A percentile compares a stretch with the other conserved stretches of the same genome.
Evolutionary conservation across 352 stramenopile genomes (phyloP).

Genomic region (Blastocystis sp.): DNA sequence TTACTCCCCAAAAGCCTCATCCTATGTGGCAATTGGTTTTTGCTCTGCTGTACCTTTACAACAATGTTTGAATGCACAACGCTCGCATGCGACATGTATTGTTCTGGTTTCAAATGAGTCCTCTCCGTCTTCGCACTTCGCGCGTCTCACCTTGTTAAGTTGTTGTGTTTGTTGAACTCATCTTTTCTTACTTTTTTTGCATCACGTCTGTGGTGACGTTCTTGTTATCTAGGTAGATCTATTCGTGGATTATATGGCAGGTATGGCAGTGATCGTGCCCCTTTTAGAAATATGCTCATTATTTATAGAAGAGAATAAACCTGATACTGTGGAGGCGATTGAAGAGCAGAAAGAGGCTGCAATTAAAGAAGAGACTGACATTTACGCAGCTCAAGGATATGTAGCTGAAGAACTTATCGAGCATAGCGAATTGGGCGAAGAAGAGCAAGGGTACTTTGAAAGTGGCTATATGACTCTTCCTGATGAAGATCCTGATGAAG

Average conservation of each 20-base stretch:
- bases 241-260: background rate
- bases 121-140: background rate
- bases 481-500: constrained; percentile 47
- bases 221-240: background rate
- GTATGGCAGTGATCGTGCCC: background rate
- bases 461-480: constrained; percentile 52
- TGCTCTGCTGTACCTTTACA: background rate
- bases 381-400: constrained; percentile 35
- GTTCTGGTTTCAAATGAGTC: background rate
- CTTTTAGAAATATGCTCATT: background rate
- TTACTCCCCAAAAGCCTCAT: constrained; percentile 25
- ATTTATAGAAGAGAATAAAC: constrained; percentile 20
- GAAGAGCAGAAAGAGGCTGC: background rate
- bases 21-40: constrained; percentile 29
- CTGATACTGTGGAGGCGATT: background rate
- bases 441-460: constrained; percentile 9
- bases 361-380: background rate
- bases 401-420: background rate
- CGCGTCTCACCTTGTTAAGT: background rate
- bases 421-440: background rate
- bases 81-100: background rate
- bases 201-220: background rate
- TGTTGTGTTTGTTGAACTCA: constrained; percentile 5
- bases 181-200: background rate
- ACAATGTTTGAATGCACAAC: background rate